Evolutionary conservation across 495 filamentous ascomycete species (phyloP), one percentile per base, ranked within the genome.

Genomic region (Neurospora pannonica): DNA sequence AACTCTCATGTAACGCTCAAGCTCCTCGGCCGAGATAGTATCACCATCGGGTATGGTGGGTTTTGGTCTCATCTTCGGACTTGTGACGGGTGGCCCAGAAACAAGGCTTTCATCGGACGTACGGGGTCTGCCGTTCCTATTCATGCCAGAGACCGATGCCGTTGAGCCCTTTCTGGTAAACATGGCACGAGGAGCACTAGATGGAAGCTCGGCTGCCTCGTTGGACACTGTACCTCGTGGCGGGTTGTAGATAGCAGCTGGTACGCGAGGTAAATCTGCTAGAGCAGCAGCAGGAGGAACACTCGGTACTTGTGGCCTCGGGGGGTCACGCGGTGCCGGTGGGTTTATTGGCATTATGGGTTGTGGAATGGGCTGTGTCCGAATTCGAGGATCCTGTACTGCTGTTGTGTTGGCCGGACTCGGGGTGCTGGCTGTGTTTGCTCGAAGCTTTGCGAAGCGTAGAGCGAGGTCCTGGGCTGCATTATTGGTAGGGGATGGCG

Each of bases 171-270:
- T 85, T 39, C 86, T 79, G n/a, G 82, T 83, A 21, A 85, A 85
- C 78, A 86, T 83, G 38, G 83, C 84, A 4, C 85, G 84, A 31
- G 86, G 82, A 7, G 82, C 82, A 73, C 83, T 87, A 1, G 86
- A 85, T 9, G 85, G 83, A 28, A 87, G 79, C 39, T 85, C 84
- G 19, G 85, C 82, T 3, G 85, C 83, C 71, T 88, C 87, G 13
- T 83, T 88, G 46, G 84, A 86, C 67, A 88, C 81, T 70, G 87
- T 90, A 31, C 88, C 86, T 70, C 86, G 81, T n/a, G 82, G 83
- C 21, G 95, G 95, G 77, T 91, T 95, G 77, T 98, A 98, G 11
- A 95, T 90, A 15, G 94, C 93, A 78, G 91, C 93, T 19, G 95
- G 95, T 15, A 92, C 84, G 79, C 91, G 90, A 31, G 95, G 95